Evolutionary conservation across 495 filamentous ascomycete genomes (phyloP).

Genomic region (Alectoria sarmentosa): DNA sequence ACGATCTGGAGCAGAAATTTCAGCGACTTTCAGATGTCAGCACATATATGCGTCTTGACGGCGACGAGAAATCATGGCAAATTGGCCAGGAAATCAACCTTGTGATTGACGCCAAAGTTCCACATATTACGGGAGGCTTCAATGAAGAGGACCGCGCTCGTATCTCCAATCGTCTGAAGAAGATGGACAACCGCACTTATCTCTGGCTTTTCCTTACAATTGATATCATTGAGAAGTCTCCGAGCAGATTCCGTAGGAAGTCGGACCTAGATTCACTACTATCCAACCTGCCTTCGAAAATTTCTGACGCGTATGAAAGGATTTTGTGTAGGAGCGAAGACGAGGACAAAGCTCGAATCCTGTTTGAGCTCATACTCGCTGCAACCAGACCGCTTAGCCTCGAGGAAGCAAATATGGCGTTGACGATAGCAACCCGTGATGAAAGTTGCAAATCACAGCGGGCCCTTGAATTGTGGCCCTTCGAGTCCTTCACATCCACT

Average conservation of each 20-base stretch:
- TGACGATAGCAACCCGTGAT: conserved; percentile 29
- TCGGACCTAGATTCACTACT: conserved; percentile 26
- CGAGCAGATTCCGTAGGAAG: conserved; percentile 19
- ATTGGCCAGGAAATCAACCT: conserved; percentile 36
- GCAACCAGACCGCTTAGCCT: conserved; percentile 33
- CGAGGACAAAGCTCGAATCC: conserved; percentile 21
- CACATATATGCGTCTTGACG: conserved; percentile 29
- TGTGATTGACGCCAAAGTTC: conserved; percentile 32
- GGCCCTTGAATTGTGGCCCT: conserved; percentile 26
- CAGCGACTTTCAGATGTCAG: conserved; percentile 26
- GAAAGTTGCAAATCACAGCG: conserved; percentile 17
- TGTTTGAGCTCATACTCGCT: conserved; percentile 37
- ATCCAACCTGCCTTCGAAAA: conserved; percentile 26
- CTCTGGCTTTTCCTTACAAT: conserved; percentile 39
- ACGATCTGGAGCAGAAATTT: conserved; percentile 30
- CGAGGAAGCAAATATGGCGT: conserved; percentile 35
- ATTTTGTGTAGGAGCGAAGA: conserved; percentile 29
- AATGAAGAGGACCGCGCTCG: conserved; percentile 1
- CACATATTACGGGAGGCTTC: conserved; percentile 21
- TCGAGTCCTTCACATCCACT: conserved; percentile 25
- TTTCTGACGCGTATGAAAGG: conserved; percentile 34
- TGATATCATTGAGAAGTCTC: conserved; percentile 29
- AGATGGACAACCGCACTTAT: conserved; percentile 39
- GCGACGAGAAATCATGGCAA: conserved; percentile 28
- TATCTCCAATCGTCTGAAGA: conserved; percentile 30